Percentiles rank a stretch among this genome's conserved stretches.
Conservation (phyloP, 352 stramenopile genomes). For the Phytophthora hibernalis region DNA sequence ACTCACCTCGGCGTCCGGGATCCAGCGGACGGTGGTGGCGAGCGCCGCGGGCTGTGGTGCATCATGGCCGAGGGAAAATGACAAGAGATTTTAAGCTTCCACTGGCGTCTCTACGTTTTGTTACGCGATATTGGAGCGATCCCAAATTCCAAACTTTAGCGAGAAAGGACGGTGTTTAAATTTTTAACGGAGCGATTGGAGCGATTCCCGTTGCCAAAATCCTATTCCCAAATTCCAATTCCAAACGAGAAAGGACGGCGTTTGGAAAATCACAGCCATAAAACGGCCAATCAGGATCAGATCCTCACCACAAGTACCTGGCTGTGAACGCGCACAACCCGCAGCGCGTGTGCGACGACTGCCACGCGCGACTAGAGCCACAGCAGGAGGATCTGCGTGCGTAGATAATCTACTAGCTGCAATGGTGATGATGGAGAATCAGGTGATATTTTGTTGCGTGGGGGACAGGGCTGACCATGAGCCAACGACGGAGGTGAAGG, state of each 20-base stretch:
- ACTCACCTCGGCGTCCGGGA: slow-evolving; percentile 80
- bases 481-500: slow-evolving; percentile 78
- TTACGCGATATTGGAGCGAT: too few relatives aligned
- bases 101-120: too few relatives aligned
- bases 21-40: slow-evolving; percentile 83
- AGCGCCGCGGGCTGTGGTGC: slow-evolving; percentile 26
- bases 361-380: slow-evolving; percentile 60
- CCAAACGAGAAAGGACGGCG: too few relatives aligned
- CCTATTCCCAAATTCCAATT: too few relatives aligned
- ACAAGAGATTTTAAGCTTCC: too few relatives aligned
- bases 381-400: slow-evolving; percentile 76
- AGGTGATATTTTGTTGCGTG: neutral
- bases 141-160: too few relatives aligned
- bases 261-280: too few relatives aligned
- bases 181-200: too few relatives aligned
- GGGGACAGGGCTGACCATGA: slow-evolving; percentile 65
- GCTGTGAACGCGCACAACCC: slow-evolving; percentile 84
- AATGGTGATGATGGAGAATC: neutral
- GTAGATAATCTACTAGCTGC: slow-evolving; percentile 5
- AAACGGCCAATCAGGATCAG: too few relatives aligned
- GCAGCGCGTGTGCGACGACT: slow-evolving; percentile 85
- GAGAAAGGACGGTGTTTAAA: too few relatives aligned
- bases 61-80: slow-evolving; percentile 28
- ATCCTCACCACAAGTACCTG: slow-evolving; percentile 82
- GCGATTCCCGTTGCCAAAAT: too few relatives aligned